phyloP scores from a whole-genome alignment of 257 asterid genomes.

The Solanum peruvianum region DNA sequence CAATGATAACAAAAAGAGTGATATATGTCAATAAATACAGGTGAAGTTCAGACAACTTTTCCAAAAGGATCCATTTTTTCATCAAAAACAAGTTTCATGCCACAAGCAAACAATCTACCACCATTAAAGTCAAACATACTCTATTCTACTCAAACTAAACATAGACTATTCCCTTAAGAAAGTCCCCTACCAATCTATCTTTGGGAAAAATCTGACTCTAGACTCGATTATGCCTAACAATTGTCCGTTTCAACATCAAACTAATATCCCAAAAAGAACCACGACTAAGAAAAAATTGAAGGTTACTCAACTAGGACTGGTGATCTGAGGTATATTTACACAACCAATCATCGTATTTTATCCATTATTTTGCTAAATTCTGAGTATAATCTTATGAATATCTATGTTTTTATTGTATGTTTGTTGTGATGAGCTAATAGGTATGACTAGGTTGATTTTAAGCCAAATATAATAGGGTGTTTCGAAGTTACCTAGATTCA shows the following conservation, averaged over 20 bases:
- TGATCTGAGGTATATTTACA: too few species aligned
- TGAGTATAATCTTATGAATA: neutral
- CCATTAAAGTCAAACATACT: neutral
- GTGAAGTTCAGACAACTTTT: neutral
- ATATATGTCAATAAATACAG: neutral
- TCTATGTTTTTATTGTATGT: neutral
- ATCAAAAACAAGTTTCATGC: neutral
- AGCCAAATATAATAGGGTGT: neutral
- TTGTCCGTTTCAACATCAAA: neutral
- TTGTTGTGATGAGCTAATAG: neutral
- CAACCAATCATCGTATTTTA: too few species aligned
- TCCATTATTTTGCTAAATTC: too few species aligned
- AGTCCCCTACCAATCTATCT: neutral
- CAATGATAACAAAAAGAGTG: neutral
- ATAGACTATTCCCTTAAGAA: neutral
- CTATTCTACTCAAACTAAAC: neutral
- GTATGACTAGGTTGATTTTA: neutral
- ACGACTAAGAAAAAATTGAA: too few species aligned
- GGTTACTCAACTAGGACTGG: neutral
- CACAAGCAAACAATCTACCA: neutral
- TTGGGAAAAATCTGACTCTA: neutral
- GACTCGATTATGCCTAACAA: neutral
- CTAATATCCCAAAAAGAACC: neutral
- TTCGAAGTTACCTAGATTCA: too few species aligned
- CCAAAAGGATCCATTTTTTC: neutral